Evolutionary conservation across 352 stramenopile species (phyloP).

Genomic region (Phytophthora constricta): DNA sequence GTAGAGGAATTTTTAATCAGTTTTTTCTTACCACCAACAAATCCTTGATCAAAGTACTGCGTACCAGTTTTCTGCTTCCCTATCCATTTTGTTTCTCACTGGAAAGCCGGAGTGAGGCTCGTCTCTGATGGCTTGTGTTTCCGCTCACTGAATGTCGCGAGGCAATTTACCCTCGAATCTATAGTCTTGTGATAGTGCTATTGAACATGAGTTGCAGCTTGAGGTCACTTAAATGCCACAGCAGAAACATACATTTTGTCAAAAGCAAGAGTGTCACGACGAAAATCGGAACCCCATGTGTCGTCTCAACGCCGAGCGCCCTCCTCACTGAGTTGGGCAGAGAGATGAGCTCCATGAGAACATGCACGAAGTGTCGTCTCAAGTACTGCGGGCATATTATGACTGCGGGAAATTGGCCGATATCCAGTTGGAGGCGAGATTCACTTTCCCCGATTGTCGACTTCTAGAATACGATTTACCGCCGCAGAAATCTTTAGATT

Average conservation of each 20-base stretch:
- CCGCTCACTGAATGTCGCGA: background rate
- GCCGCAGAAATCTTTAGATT: conserved; percentile 32
- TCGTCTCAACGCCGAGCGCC: conserved; percentile 13
- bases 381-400: too few relatives aligned
- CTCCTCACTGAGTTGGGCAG: conserved; percentile 31
- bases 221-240: too few relatives aligned
- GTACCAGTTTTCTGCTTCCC: too few relatives aligned
- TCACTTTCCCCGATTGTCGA: background rate
- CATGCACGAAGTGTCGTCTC: conserved; percentile 16
- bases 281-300: conserved; percentile 13
- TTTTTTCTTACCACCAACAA: too few relatives aligned
- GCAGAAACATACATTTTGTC: too few relatives aligned
- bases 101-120: conserved; percentile 23
- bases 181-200: too few relatives aligned
- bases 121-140: conserved; percentile 3
- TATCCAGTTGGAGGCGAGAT: conserved; percentile 11
- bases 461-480: conserved; percentile 4
- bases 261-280: too few relatives aligned
- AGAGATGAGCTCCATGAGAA: conserved; percentile 11
- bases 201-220: too few relatives aligned
- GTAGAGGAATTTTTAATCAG: too few relatives aligned
- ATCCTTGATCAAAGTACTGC: conserved; percentile 6
- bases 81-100: conserved; percentile 9
- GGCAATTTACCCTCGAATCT: too few relatives aligned
- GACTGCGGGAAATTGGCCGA: too few relatives aligned